Evolutionary conservation across 179 eudicot genomes (phyloP).

Genomic region (Kewa caespitosa): DNA sequence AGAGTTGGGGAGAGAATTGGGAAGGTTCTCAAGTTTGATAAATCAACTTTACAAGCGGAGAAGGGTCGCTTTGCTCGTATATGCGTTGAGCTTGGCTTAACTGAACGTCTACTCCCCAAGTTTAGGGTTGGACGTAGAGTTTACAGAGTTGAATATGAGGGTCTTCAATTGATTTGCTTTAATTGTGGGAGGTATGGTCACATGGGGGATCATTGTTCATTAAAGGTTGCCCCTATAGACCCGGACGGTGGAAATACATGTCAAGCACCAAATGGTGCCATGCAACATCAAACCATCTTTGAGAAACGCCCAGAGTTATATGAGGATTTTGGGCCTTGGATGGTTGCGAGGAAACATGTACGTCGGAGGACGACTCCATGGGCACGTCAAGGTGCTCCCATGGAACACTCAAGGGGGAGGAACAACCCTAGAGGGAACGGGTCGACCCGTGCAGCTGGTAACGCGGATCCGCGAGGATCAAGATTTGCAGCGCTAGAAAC

Average conservation of each 20-base stretch:
- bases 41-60: not conserved
- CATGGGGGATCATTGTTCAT: not conserved
- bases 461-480: not conserved
- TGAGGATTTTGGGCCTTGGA: not conserved
- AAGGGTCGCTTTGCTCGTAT: not conserved
- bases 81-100: not conserved
- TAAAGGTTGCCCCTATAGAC: not conserved
- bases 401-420: not conserved
- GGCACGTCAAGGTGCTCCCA: no score
- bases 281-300: no score
- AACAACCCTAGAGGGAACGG: not conserved
- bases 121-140: not conserved
- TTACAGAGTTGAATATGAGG: not conserved
- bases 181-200: not conserved
- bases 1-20: not conserved
- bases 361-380: no score
- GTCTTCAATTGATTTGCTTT: not conserved
- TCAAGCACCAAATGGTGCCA: no score
- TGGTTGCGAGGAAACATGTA: not conserved
- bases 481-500: not conserved
- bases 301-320: not conserved
- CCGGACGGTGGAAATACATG: not conserved
- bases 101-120: not conserved
- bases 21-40: not conserved
- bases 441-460: not conserved